A percentile compares a stretch with the other conserved stretches of the same genome.
phyloP scores from a whole-genome alignment of 331 rosid species.

The Prunus yedoensis region DNA sequence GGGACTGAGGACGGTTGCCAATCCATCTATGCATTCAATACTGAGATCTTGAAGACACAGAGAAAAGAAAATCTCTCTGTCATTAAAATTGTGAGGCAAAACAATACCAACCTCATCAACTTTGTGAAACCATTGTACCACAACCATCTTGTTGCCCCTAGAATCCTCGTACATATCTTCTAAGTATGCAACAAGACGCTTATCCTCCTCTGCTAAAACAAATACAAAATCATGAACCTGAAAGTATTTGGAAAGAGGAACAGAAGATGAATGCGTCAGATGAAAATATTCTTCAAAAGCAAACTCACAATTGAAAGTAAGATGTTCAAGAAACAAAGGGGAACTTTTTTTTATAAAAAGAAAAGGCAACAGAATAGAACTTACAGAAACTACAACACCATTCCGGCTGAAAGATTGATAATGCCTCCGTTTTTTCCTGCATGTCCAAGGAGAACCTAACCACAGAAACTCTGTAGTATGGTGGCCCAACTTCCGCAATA shows the following conservation, averaged over 20 bases:
- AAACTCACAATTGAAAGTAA: neutral
- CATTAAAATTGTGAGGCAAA: conserved; percentile 80
- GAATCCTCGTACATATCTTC: conserved; percentile 95
- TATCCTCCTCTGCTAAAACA: conserved; percentile 86
- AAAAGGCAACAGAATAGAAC: conserved; percentile 5
- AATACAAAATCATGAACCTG: conserved; percentile 82
- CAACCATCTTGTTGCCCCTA: conserved; percentile 89
- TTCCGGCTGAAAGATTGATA: conserved; percentile 60
- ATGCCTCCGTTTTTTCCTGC: conserved; percentile 67
- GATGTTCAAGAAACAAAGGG: neutral
- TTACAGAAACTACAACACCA: conserved; percentile 67
- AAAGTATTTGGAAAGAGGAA: conserved; percentile 20
- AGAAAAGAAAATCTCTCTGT: conserved; percentile 92
- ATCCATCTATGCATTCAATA: conserved; percentile 94
- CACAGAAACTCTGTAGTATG: conserved; percentile 50
- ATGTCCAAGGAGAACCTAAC: conserved; percentile 64
- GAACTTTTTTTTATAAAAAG: neutral
- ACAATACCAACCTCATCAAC: conserved; percentile 90
- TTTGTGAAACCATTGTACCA: conserved; percentile 97
- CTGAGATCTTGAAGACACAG: conserved; percentile 96
- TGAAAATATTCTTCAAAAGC: neutral
- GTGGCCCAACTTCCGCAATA: conserved; percentile 30
- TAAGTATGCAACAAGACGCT: conserved; percentile 83
- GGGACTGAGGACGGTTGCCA: conserved; percentile 82
- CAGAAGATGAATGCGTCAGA: conserved; percentile 22